Evolutionary conservation across 2,329 filamentous ascomycete species (phyloP).

Genomic region (Diaporthe amygdali): DNA sequence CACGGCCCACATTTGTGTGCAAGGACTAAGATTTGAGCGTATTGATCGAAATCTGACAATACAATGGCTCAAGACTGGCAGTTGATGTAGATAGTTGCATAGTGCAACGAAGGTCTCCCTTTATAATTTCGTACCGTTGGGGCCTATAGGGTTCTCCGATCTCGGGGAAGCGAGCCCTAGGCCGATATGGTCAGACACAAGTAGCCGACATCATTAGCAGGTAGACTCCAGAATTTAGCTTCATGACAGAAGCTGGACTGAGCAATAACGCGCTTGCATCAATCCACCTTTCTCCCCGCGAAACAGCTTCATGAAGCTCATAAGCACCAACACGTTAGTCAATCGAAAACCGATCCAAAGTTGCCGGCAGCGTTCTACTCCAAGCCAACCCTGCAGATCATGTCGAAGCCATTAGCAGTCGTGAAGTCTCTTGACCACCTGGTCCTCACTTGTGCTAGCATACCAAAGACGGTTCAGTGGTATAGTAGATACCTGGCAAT

Average conservation of each 20-base stretch:
- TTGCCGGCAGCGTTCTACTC: background rate
- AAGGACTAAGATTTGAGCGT: background rate
- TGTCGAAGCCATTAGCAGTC: conserved; percentile 36
- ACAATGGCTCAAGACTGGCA: background rate
- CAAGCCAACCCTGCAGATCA: background rate
- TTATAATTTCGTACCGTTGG: background rate
- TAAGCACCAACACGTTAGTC: background rate
- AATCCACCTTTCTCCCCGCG: background rate
- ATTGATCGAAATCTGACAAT: too few species aligned
- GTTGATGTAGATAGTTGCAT: background rate
- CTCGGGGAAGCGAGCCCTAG: background rate
- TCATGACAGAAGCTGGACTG: too few species aligned
- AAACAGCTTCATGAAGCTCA: background rate
- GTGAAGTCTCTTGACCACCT: conserved; percentile 61
- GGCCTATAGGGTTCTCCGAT: background rate
- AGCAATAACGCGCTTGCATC: background rate
- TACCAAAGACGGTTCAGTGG: conserved; percentile 56
- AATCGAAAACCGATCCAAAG: background rate
- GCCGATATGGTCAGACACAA: too few species aligned
- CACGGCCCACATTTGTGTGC: background rate
- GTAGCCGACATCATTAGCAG: background rate
- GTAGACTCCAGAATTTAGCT: background rate
- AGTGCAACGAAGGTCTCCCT: too few species aligned
- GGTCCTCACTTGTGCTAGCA: conserved; percentile 61
- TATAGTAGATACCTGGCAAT: conserved; percentile 63